Evolutionary conservation across 768 basidiomycete species (phyloP), one percentile per base, ranked within the genome.

Genomic region (Pholiota microspora): DNA sequence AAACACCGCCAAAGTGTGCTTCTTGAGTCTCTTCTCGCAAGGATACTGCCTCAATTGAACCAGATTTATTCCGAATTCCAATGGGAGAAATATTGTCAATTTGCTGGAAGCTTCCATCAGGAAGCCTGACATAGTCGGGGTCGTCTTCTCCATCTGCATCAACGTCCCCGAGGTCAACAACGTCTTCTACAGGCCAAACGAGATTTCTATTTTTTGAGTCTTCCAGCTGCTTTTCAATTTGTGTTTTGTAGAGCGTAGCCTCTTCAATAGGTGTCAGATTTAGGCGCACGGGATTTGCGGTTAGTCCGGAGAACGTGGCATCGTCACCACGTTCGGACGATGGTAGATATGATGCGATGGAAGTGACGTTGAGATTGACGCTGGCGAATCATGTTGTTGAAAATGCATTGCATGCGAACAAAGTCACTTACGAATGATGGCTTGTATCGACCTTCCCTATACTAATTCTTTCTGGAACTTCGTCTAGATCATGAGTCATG

Each of bases 271-370:
- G 84, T 1, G 83, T 83, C 1, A 84, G 71, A 49, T 67, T 70
- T 7, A 75, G 74, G 13, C 69, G 52, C 7, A 50, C 64, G 38
- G 54, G 60, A 64, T 59, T 66, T 13, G 73, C 67, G 1, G 72
- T 71, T 3, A 74, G 81, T 24, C 86, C 86, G 2, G 74, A 65
- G 61, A 84, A 85, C 1, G 76, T 66, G 4, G 80, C 80, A 55
- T 81, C 71, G 46, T 88, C 53, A 15, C 44, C 80, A 57, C 86
- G 74, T 51, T 85, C 82, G 2, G 71, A 74, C 15, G 77, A 82
- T 2, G 92, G 92, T 21, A 94, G 75, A 59, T 84, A 88, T 4
- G 80, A 80, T 1, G 88, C 83, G 40, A 94, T 82, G 0, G 91
- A 92, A 13, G 85, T 77, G 23, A 93, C 79, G 49, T 77, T 84